Evolutionary conservation across 2,329 filamentous ascomycete species (phyloP).

Genomic region (Sclerotinia minor): DNA sequence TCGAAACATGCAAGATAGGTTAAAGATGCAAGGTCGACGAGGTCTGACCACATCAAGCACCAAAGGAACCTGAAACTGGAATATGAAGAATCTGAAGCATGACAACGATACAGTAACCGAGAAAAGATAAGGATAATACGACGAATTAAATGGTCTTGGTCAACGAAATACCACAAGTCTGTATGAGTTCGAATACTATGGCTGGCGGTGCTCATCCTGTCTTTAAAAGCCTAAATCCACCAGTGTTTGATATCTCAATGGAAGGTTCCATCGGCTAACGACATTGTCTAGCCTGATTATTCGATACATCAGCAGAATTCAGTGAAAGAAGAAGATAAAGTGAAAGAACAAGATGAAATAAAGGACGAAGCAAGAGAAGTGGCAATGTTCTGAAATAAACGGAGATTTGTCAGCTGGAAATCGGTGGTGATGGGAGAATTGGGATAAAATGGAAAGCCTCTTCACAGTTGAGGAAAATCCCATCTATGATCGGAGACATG

Average conservation of each 20-base stretch:
- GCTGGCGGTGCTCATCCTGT: not conserved
- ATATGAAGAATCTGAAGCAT: not conserved
- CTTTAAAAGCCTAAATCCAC: not conserved
- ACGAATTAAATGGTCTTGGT: not conserved
- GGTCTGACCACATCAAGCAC: not conserved
- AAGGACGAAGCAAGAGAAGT: no score
- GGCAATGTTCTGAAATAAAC: no score
- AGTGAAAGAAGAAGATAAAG: no score
- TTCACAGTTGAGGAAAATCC: not conserved
- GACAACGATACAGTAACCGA: no score
- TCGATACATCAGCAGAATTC: no score
- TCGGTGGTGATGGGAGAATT: no score
- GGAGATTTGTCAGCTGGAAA: no score
- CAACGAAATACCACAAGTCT: not conserved
- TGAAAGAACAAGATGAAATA: no score
- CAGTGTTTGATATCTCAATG: not conserved
- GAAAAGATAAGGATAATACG: not conserved
- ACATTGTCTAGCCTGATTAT: no score
- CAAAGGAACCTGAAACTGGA: conserved; percentile 4
- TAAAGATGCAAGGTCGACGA: not conserved
- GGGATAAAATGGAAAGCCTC: no score
- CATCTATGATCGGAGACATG: no score
- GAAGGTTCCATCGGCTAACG: no score
- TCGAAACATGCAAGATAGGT: not conserved
- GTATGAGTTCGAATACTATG: not conserved